Base-by-base conservation (phyloP, 352 stramenopile species). In the Globisporangium mamillatum region DNA sequence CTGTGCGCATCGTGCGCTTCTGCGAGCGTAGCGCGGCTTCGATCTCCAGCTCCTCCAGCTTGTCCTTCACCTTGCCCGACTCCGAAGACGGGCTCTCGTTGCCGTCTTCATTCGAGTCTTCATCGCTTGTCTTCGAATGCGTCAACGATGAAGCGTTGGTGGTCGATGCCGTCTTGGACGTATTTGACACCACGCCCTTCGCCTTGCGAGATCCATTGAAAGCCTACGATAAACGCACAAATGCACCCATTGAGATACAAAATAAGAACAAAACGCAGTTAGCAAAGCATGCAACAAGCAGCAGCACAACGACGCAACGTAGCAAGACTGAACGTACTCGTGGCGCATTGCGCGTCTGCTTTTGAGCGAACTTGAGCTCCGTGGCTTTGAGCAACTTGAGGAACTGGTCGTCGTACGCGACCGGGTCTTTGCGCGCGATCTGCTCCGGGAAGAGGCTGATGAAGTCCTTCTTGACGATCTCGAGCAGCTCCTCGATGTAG, bases 401-500 rank as follows among this genome's bases (percentile, higher is more conserved):
- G 62, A 97, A 97, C 68, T 89, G 84, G 52, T 82, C 76, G 64
- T 95, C 88, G 74, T 89, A 97, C 64, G 71, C 64, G 57, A 97
- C 88, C n/a, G 82, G 80, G 38, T 79, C 75, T 68, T 94, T 90
- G 48, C 74, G 75, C 36, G 76, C 75, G 62, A 96, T 94, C 76
- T 92, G 80, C 36, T 89, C 79, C 10, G 80, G 84, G 71, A 95
- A 96, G 32, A 79, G 68, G 34, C 75, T 70, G 27, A 93, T 77
- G 67, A 95, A 93, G 56, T 94, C 88, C 41, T 85, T 88, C 68
- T 93, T 93, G 50, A 98, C 90, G 38, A 81, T 82, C 62, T 97
- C 88, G 25, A 97, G 85, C 55, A 98, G 77, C 66, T 98, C 92
- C 32, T 97, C 92, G 34, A 97, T 86, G 76, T 97, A 98, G 53